Evolutionary conservation across 306 rosid genomes (phyloP).

Genomic region (Acacia crassicarpa): DNA sequence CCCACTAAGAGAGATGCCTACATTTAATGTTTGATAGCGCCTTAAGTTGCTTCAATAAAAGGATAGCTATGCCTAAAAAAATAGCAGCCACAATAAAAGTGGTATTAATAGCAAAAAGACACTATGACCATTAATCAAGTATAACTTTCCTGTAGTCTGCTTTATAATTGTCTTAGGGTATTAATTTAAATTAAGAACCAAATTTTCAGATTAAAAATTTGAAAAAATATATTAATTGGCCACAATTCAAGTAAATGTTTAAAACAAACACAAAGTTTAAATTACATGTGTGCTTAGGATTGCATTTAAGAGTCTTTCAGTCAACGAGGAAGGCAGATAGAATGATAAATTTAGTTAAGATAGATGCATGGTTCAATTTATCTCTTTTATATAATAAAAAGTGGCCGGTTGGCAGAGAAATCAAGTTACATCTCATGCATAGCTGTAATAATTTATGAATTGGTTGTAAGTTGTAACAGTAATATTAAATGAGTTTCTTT

Average conservation of each 20-base stretch:
- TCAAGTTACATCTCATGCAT: not conserved
- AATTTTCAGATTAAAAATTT: not conserved
- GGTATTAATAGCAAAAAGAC: not conserved
- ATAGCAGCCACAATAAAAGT: too few relatives aligned
- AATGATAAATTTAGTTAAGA: not conserved
- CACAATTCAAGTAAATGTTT: too few relatives aligned
- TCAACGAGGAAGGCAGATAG: not conserved
- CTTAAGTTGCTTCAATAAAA: too few relatives aligned
- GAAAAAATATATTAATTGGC: not conserved
- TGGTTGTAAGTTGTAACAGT: not conserved
- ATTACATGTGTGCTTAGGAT: not conserved
- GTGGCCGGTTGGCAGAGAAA: not conserved
- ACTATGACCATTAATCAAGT: not conserved
- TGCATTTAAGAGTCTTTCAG: not conserved
- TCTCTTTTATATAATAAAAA: not conserved
- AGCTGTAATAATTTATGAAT: not conserved
- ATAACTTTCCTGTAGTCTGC: not conserved
- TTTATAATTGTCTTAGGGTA: not conserved
- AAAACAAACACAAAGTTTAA: too few relatives aligned
- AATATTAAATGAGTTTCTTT: not conserved
- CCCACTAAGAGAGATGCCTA: too few relatives aligned
- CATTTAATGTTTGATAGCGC: fast-evolving
- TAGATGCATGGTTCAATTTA: not conserved
- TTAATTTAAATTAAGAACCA: not conserved
- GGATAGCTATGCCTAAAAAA: too few relatives aligned